Conservation (phyloP, 2,329 filamentous ascomycete genomes). For the Exophiala viscosa region DNA sequence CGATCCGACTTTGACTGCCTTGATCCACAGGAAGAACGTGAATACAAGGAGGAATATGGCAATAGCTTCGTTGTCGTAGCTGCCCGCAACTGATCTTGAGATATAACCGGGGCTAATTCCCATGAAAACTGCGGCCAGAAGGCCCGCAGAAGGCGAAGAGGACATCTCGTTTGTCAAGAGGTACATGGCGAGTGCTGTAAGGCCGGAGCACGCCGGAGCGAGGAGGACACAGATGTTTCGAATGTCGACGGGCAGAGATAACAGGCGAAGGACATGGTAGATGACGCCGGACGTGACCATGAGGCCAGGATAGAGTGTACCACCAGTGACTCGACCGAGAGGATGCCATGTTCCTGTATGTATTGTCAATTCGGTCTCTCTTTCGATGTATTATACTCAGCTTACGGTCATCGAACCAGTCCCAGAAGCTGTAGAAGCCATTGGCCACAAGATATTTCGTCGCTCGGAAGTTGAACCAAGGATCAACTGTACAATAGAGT, state of each 20-base stretch:
- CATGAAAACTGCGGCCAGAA: constrained; percentile 94
- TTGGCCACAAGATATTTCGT: constrained; percentile 96
- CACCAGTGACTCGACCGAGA: constrained; percentile 94
- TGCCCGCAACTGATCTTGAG: constrained; percentile 93
- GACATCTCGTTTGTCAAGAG: constrained; percentile 97
- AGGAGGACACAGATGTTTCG: constrained; percentile 98
- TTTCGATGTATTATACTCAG: constrained; percentile 1
- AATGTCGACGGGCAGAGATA: constrained; percentile 93
- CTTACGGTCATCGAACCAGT: constrained; percentile 96
- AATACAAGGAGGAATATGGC: constrained; percentile 98
- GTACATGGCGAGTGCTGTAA: constrained; percentile 90
- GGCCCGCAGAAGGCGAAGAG: constrained; percentile 86
- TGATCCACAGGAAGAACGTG: constrained; percentile 99
- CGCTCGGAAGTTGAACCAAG: constrained; percentile 99
- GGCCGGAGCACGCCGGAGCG: constrained; percentile 86
- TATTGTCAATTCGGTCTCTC: constrained; percentile 18
- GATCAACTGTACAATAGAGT: constrained; percentile 68
- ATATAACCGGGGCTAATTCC: constrained; percentile 97
- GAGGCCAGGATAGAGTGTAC: constrained; percentile 95
- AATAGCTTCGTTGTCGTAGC: constrained; percentile 99
- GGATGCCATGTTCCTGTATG: constrained; percentile 92
- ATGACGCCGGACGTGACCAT: constrained; percentile 99
- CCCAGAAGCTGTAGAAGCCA: constrained; percentile 99
- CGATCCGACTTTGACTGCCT: constrained; percentile 92
- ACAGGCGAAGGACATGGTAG: constrained; percentile 84